These are phyloP conservation scores for Gomphus bonarii DNA, from an alignment of 1,284 basidiomycete genomes.

Conservation along the genomic window DNA sequence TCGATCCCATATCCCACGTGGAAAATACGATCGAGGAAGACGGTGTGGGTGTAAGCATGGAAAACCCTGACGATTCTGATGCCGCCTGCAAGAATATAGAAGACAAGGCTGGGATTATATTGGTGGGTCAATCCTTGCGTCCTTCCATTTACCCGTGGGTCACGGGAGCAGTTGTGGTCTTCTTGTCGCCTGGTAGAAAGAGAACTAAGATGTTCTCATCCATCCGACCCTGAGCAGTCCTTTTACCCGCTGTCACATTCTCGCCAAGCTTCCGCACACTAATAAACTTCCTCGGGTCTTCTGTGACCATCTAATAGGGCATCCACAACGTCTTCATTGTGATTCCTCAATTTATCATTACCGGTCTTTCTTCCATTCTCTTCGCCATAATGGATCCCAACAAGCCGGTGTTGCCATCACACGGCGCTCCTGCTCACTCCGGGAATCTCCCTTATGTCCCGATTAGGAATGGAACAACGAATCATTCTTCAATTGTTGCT, in stretches of 20 bases:
- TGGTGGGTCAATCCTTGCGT: slow-evolving; percentile 41
- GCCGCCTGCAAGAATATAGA: slow-evolving; percentile 33
- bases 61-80: neutral
- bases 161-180: too few species aligned
- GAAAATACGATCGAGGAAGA: slow-evolving; percentile 21
- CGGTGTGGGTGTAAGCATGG: slow-evolving; percentile 12
- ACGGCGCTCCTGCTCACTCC: slow-evolving; percentile 1
- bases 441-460: neutral
- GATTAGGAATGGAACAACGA: neutral
- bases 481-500: neutral
- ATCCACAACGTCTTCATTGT: slow-evolving; percentile 91
- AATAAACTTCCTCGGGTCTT: neutral
- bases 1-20: slow-evolving; percentile 16
- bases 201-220: neutral
- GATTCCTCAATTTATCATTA: slow-evolving; percentile 42
- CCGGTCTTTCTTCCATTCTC: slow-evolving; percentile 31
- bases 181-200: neutral
- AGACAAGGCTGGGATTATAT: slow-evolving; percentile 81
- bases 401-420: slow-evolving; percentile 32
- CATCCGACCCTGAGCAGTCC: neutral
- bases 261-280: neutral
- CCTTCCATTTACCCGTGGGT: neutral
- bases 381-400: slow-evolving; percentile 46
- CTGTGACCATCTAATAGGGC: slow-evolving; percentile 37
- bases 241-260: neutral